Percentiles rank a stretch among this genome's conserved stretches.
phyloP scores from a whole-genome alignment of 129 eudicot genomes.

The Smallanthus sonchifolius region DNA sequence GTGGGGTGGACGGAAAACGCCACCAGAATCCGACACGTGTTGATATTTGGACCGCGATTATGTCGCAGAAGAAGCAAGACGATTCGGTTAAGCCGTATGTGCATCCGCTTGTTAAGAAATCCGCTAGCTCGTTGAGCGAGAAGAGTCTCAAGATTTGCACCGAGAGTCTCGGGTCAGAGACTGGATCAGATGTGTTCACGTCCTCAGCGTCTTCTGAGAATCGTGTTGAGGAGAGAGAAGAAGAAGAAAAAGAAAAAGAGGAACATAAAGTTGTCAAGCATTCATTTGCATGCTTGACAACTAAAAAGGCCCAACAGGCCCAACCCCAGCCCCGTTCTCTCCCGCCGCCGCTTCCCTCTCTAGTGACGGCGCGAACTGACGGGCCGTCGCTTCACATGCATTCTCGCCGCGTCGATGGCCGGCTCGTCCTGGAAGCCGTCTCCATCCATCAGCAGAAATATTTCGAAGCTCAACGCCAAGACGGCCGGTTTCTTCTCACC shows the following conservation, averaged over 20 bases:
- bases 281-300: conserved; percentile 11
- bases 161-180: conserved; percentile 92
- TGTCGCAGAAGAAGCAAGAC: conserved; percentile 38
- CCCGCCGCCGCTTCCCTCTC: conserved; percentile 88
- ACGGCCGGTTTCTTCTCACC: conserved; percentile 78
- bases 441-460: conserved; percentile 45
- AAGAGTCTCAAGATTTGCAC: conserved; percentile 92
- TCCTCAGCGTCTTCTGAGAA: conserved; percentile 25
- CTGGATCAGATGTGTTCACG: conserved; percentile 74
- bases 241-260: conserved; percentile 8
- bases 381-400: conserved; percentile 68
- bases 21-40: conserved; percentile 27
- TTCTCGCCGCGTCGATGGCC: conserved; percentile 62
- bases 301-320: conserved; percentile 23
- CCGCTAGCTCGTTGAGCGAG: conserved; percentile 51
- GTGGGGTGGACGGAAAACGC: neutral
- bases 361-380: conserved; percentile 46
- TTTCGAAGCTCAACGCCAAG: conserved; percentile 67
- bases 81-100: conserved; percentile 46
- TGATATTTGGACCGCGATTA: conserved; percentile 59
- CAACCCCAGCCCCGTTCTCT: conserved; percentile 25
- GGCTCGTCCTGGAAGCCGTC: conserved; percentile 80
- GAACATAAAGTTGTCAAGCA: conserved; percentile 31
- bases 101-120: conserved; percentile 64
- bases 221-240: neutral